A percentile compares a stretch with the other conserved stretches of the same genome.
Evolutionary conservation across 495 filamentous ascomycete species (phyloP).

Genomic region (Chlorociboria aeruginascens): DNA sequence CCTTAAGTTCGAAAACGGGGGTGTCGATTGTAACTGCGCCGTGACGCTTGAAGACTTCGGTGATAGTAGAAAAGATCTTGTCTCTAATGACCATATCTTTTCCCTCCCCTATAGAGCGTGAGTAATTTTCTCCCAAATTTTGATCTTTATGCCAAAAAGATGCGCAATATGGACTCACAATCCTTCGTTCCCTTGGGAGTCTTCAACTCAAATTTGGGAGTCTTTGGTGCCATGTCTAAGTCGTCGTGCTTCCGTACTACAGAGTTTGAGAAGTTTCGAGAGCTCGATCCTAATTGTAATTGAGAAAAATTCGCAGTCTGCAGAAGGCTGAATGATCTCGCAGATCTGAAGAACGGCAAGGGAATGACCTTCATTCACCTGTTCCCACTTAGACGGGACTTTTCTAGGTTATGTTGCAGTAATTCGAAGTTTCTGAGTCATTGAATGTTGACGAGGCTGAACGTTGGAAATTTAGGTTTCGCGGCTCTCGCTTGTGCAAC

Average conservation of each 20-base stretch:
- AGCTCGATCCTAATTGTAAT: slow-evolving; percentile 3
- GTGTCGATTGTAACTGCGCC: slow-evolving; percentile 80
- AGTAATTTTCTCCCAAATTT: neutral
- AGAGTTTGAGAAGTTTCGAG: slow-evolving; percentile 7
- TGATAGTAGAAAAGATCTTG: slow-evolving; percentile 73
- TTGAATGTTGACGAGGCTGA: slow-evolving; percentile 2
- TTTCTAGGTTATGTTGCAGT: neutral
- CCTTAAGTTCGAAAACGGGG: slow-evolving; percentile 66
- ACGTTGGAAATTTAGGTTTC: slow-evolving; percentile 12
- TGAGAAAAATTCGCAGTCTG: neutral
- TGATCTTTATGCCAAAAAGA: neutral
- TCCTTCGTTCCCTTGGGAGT: slow-evolving; percentile 36
- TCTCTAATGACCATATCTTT: slow-evolving; percentile 69
- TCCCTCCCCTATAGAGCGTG: slow-evolving; percentile 40
- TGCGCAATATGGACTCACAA: slow-evolving; percentile 21
- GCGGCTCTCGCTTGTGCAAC: neutral
- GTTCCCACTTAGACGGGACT: slow-evolving; percentile 1
- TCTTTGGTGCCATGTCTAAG: slow-evolving; percentile 23
- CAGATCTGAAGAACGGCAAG: slow-evolving; percentile 11
- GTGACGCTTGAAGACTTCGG: slow-evolving; percentile 79
- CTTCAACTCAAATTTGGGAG: slow-evolving; percentile 35
- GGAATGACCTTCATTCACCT: slow-evolving; percentile 18
- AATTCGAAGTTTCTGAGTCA: slow-evolving; percentile 16
- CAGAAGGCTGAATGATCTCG: slow-evolving; percentile 15
- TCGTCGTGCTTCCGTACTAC: slow-evolving; percentile 2